Conservation (phyloP, 352 stramenopile species). For the Phytophthora pini region DNA sequence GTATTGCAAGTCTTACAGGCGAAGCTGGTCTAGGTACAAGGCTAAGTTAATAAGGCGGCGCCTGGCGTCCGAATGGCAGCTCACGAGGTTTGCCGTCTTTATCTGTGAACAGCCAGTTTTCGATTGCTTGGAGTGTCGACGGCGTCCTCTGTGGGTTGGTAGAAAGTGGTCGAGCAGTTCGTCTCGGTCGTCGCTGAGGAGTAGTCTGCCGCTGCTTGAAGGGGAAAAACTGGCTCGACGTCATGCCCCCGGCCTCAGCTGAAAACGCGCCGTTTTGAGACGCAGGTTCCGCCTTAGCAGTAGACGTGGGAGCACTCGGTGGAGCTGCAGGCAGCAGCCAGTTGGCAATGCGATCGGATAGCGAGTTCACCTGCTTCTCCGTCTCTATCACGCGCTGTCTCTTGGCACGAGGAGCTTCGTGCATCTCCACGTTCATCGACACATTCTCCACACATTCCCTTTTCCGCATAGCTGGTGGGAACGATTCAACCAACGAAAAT, state of each 20-base stretch:
- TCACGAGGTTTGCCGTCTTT: slow-evolving; percentile 45
- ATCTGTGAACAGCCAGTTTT: slow-evolving; percentile 68
- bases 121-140: slow-evolving; percentile 46
- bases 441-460: slow-evolving; percentile 40
- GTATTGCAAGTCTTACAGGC: neutral
- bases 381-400: slow-evolving; percentile 45
- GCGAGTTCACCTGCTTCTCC: slow-evolving; percentile 48
- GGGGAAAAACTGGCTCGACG: slow-evolving; percentile 39
- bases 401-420: slow-evolving; percentile 42
- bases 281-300: slow-evolving; percentile 13
- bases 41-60: slow-evolving; percentile 38
- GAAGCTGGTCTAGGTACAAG: slow-evolving; percentile 16
- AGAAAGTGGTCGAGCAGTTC: slow-evolving; percentile 23
- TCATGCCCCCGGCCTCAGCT: slow-evolving; percentile 14
- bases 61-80: slow-evolving; percentile 36
- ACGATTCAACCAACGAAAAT: slow-evolving; percentile 53
- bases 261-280: slow-evolving; percentile 10
- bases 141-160: slow-evolving; percentile 32
- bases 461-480: slow-evolving; percentile 41
- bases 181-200: slow-evolving; percentile 17
- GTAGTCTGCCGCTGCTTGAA: slow-evolving; percentile 43
- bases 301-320: slow-evolving; percentile 6
- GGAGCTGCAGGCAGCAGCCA: slow-evolving; percentile 54
- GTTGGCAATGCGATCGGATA: slow-evolving; percentile 60
- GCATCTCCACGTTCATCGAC: slow-evolving; percentile 28